Percentiles rank a stretch among this genome's conserved stretches.
phyloP scores from a whole-genome alignment of 495 filamentous ascomycete species.

The Trichocladium uniseriatum region DNA sequence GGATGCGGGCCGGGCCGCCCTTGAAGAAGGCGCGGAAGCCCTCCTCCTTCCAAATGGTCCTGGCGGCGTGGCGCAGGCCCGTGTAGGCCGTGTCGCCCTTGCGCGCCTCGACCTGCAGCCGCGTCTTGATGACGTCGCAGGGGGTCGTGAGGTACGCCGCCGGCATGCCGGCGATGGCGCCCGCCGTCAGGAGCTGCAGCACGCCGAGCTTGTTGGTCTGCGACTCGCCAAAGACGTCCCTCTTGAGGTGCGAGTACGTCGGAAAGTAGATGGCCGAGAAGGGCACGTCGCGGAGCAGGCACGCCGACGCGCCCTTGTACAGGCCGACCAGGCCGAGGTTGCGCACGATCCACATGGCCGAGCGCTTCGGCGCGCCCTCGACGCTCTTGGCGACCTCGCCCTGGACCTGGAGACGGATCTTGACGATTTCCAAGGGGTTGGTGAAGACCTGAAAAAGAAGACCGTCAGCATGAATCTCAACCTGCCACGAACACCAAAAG shows the following conservation, averaged over 20 bases:
- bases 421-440: slow-evolving; percentile 97
- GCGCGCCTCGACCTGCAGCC: slow-evolving; percentile 90
- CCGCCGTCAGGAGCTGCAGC: slow-evolving; percentile 84
- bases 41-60: slow-evolving; percentile 77
- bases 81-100: slow-evolving; percentile 87
- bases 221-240: slow-evolving; percentile 85
- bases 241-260: slow-evolving; percentile 87
- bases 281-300: slow-evolving; percentile 88
- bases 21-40: slow-evolving; percentile 97
- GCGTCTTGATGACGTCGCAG: slow-evolving; percentile 98
- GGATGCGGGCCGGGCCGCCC: slow-evolving; percentile 86
- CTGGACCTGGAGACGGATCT: slow-evolving; percentile 96
- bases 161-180: slow-evolving; percentile 97
- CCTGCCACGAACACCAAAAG: no score
- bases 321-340: slow-evolving; percentile 92
- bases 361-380: slow-evolving; percentile 73
- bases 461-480: slow-evolving; percentile 12
- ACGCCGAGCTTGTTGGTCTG: slow-evolving; percentile 85
- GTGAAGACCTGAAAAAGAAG: slow-evolving; percentile 63
- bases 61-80: slow-evolving; percentile 76
- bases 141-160: slow-evolving; percentile 96
- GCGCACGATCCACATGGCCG: slow-evolving; percentile 93
- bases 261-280: slow-evolving; percentile 99
- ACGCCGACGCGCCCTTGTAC: slow-evolving; percentile 96
- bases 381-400: slow-evolving; percentile 87